These are phyloP conservation scores for Toxicodendron radicans DNA, from an alignment of 345 rosid genomes.

Conservation along the genomic window DNA sequence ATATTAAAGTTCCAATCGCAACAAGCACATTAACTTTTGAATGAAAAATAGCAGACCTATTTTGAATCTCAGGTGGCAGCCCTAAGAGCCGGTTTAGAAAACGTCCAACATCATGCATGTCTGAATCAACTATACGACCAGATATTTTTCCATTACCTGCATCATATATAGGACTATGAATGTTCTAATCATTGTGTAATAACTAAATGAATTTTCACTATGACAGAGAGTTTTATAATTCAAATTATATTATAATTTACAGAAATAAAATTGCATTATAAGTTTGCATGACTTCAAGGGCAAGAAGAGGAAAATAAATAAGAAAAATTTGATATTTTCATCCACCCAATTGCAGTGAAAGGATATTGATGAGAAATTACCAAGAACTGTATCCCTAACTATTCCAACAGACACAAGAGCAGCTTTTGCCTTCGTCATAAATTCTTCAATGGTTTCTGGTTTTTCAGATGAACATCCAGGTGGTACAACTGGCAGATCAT, in stretches of 20 bases:
- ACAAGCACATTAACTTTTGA: slow-evolving; percentile 15
- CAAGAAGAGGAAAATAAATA: neutral
- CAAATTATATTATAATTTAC: neutral
- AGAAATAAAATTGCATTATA: slow-evolving; percentile 3
- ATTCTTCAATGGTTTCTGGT: slow-evolving; percentile 79
- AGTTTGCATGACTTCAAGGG: neutral
- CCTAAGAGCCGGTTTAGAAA: slow-evolving; percentile 93
- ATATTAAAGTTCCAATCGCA: slow-evolving; percentile 13
- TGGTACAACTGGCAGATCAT: slow-evolving; percentile 84
- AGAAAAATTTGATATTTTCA: neutral
- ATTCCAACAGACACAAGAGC: slow-evolving; percentile 98
- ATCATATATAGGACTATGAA: slow-evolving; percentile 18
- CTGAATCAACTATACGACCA: slow-evolving; percentile 98
- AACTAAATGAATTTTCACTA: neutral
- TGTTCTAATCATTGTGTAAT: neutral
- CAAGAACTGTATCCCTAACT: slow-evolving; percentile 81
- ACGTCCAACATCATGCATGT: slow-evolving; percentile 97
- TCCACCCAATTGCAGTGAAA: neutral
- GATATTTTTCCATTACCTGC: slow-evolving; percentile 76
- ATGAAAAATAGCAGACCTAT: slow-evolving; percentile 52
- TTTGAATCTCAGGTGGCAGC: slow-evolving; percentile 95
- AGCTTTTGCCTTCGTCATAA: slow-evolving; percentile 86
- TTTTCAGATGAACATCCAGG: slow-evolving; percentile 90
- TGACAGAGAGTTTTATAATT: neutral
- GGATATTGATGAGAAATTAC: slow-evolving; percentile 34